Conservation (phyloP, 176 grass and related monocot species). For the Musa beccarii region DNA sequence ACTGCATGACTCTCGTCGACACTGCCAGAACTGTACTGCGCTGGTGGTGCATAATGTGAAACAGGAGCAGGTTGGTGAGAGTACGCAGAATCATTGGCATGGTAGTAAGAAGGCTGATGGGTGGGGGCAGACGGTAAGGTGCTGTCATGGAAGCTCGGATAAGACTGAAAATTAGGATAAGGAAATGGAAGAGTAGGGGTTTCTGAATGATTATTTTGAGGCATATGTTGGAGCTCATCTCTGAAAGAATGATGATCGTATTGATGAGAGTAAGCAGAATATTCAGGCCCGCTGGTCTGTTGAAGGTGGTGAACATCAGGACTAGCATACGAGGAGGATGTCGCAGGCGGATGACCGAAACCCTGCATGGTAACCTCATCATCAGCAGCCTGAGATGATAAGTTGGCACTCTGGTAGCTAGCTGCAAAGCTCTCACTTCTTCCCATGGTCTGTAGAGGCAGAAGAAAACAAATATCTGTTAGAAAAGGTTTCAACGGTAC, state of each 20-base stretch:
- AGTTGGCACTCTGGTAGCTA: slow-evolving; percentile 31
- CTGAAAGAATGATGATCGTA: slow-evolving; percentile 58
- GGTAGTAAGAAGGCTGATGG: slow-evolving; percentile 48
- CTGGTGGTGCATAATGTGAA: slow-evolving; percentile 23
- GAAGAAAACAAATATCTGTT: slow-evolving; percentile 12
- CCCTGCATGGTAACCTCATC: slow-evolving; percentile 35
- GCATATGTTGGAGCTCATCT: slow-evolving; percentile 39
- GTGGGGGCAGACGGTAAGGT: slow-evolving; percentile 44
- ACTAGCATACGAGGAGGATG: slow-evolving; percentile 46
- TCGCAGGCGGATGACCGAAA: slow-evolving; percentile 34
- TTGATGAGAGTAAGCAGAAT: slow-evolving; percentile 42
- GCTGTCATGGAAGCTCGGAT: slow-evolving; percentile 79
- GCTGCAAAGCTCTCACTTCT: slow-evolving; percentile 54
- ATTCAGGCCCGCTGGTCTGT: slow-evolving; percentile 34
- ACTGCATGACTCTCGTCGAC: slow-evolving; percentile 21
- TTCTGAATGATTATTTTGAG: slow-evolving; percentile 59
- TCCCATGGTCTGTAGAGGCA: slow-evolving; percentile 38
- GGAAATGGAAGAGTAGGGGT: slow-evolving; percentile 37
- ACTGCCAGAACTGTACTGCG: slow-evolving; percentile 26
- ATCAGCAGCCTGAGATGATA: slow-evolving; percentile 21
- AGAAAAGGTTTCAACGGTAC: slow-evolving; percentile 1
- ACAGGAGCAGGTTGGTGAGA: slow-evolving; percentile 14
- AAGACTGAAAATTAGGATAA: slow-evolving; percentile 96
- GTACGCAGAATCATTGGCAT: slow-evolving; percentile 38
- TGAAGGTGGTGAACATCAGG: slow-evolving; percentile 40